Evolutionary conservation across 2,329 filamentous ascomycete species (phyloP).

Genomic region (Botrytis medusae): DNA sequence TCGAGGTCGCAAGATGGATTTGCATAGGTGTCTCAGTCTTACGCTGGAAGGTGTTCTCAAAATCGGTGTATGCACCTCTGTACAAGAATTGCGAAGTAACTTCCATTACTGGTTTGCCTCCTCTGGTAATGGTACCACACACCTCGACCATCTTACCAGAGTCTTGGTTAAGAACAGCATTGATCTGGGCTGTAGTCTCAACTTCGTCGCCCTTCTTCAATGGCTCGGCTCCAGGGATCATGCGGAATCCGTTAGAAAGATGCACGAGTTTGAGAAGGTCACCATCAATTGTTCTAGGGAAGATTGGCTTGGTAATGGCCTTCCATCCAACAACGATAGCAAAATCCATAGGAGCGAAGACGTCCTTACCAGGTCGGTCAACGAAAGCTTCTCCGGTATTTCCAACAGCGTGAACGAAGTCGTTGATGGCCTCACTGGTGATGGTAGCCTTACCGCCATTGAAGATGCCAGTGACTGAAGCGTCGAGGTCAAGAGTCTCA

Average conservation of each 20-base stretch:
- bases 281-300: slow-evolving; percentile 93
- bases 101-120: slow-evolving; percentile 88
- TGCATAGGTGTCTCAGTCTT: slow-evolving; percentile 96
- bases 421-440: slow-evolving; percentile 89
- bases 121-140: slow-evolving; percentile 90
- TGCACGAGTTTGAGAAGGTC: slow-evolving; percentile 95
- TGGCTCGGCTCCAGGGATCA: slow-evolving; percentile 93
- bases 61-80: slow-evolving; percentile 88
- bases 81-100: slow-evolving; percentile 98
- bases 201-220: slow-evolving; percentile 94
- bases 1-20: slow-evolving; percentile 79
- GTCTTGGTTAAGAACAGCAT: slow-evolving; percentile 96
- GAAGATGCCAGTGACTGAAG: slow-evolving; percentile 81
- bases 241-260: slow-evolving; percentile 95
- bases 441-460: slow-evolving; percentile 86
- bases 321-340: slow-evolving; percentile 99
- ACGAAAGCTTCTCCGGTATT: slow-evolving; percentile 98
- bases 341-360: slow-evolving; percentile 98
- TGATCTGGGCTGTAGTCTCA: slow-evolving; percentile 91
- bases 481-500: slow-evolving; percentile 79
- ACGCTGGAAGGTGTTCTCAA: slow-evolving; percentile 97
- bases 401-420: slow-evolving; percentile 98
- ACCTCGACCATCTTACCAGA: slow-evolving; percentile 99
- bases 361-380: slow-evolving; percentile 88
- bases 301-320: slow-evolving; percentile 98